These are phyloP conservation scores for Arabidopsis lyrata DNA, from an alignment of 441 rosid genomes.

Conservation along the genomic window DNA sequence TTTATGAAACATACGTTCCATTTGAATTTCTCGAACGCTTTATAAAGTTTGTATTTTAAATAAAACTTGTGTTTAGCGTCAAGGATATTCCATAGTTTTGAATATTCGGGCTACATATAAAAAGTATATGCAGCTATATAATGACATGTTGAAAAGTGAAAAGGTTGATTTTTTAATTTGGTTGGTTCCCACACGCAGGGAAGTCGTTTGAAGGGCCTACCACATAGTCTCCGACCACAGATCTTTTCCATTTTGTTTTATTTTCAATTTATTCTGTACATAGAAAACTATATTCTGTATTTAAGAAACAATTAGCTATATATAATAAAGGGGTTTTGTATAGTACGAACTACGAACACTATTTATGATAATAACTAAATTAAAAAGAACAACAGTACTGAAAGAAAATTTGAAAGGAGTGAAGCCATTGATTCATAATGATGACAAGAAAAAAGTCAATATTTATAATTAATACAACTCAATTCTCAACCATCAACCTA, in stretches of 20 bases:
- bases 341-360: slow-evolving; percentile 16
- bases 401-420: slow-evolving; percentile 21
- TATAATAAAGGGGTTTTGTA: neutral
- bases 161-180: slow-evolving; percentile 30
- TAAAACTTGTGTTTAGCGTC: neutral
- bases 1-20: neutral
- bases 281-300: slow-evolving; percentile 3
- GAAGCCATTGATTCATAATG: slow-evolving; percentile 30
- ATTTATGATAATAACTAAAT: neutral
- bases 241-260: neutral
- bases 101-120: slow-evolving; percentile 20
- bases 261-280: slow-evolving; percentile 1
- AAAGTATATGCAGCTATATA: slow-evolving; percentile 15
- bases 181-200: slow-evolving; percentile 49
- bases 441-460: slow-evolving; percentile 26
- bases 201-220: slow-evolving; percentile 42
- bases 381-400: slow-evolving; percentile 9
- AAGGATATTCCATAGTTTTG: slow-evolving; percentile 29
- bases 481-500: slow-evolving; percentile 37
- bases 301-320: slow-evolving; percentile 21
- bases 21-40: neutral
- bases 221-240: slow-evolving; percentile 31
- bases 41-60: neutral
- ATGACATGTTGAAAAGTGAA: slow-evolving; percentile 42
- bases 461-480: slow-evolving; percentile 17